Evolutionary conservation across 202 grass and related monocot species (phyloP), one percentile per base, ranked within the genome.

Genomic region (Bolboschoenoplectus hybrid): DNA sequence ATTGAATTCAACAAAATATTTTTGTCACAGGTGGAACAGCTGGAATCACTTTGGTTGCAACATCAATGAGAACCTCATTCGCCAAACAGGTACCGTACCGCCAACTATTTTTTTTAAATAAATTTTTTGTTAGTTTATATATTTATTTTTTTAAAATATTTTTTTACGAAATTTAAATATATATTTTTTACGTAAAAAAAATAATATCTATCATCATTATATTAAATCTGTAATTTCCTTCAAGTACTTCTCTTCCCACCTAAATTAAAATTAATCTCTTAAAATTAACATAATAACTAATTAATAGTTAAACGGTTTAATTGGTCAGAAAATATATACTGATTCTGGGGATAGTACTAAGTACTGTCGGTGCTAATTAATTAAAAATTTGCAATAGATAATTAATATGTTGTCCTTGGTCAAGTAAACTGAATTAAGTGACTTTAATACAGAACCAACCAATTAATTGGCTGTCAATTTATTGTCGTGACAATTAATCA

Each of bases 41-140:
- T 97, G 94, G 94, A 97, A 97, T 87, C 94, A 97, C 83, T 97
- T 97, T 51, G 56, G 6, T 79, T 97, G 92, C 81, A 68, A 45
- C 12, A 89, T 97, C 85, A 92, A 90, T 81, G 94, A 97, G 87
- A 8, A 84, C 62, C 63, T 89, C 71, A 91, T 97, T 85, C 88
- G 73, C 58, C 75, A 92, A 67, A 97, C 94, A 76, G 94, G 94
- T 94, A 88, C 81, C 6, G 94, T 94, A 88, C 81, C 6, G 67
- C 17, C 41, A 83, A 65, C 47, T 50, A 49, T 16, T 49, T 83
- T 0, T 49, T 36, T n/a, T 26, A 26, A 26, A 26, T 26, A 26
- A 26, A 26, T 26, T 26, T 26, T 26, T 26, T 26, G 26, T 26
- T 26, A 26, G 26, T 26, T 26, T 26, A 26, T 26, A 26, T 26